A percentile compares a stretch with the other conserved stretches of the same genome.
phyloP scores from a whole-genome alignment of 345 rosid genomes.

The Citropsis articulata region DNA sequence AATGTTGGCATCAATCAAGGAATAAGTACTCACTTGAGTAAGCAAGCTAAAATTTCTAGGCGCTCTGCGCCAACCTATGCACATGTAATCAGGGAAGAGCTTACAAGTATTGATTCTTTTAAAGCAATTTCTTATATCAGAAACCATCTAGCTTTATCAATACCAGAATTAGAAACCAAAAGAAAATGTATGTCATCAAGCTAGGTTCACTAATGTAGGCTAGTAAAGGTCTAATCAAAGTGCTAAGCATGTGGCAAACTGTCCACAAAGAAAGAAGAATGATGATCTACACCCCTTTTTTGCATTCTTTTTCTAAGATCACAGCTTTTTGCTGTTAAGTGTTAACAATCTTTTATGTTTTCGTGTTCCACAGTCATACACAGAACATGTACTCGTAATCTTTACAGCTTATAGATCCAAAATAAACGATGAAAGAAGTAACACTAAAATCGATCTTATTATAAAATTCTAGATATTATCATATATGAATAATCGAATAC shows the following conservation, averaged over 20 bases:
- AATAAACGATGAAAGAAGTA: neutral
- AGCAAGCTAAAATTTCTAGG: neutral
- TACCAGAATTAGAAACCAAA: neutral
- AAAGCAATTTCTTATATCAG: neutral
- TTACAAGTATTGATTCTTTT: neutral
- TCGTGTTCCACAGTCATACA: constrained; percentile 3
- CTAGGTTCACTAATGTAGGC: constrained; percentile 5
- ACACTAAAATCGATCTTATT: neutral
- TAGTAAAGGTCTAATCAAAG: neutral
- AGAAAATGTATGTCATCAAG: neutral
- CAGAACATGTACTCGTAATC: constrained; percentile 8
- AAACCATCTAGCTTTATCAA: neutral
- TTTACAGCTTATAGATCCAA: constrained; percentile 24
- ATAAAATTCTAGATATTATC: neutral
- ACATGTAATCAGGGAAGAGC: neutral
- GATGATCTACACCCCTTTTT: neutral
- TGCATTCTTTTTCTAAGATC: constrained; percentile 9
- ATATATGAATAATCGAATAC: neutral
- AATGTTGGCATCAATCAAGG: neutral
- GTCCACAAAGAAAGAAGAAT: constrained; percentile 7
- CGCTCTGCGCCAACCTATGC: neutral
- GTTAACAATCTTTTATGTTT: constrained; percentile 3
- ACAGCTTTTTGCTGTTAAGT: constrained; percentile 10
- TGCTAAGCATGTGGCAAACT: constrained; percentile 9
- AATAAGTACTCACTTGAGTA: neutral